Base-by-base conservation (phyloP, 108 stramenopile species). In the Thalassiosira profunda region DNA sequence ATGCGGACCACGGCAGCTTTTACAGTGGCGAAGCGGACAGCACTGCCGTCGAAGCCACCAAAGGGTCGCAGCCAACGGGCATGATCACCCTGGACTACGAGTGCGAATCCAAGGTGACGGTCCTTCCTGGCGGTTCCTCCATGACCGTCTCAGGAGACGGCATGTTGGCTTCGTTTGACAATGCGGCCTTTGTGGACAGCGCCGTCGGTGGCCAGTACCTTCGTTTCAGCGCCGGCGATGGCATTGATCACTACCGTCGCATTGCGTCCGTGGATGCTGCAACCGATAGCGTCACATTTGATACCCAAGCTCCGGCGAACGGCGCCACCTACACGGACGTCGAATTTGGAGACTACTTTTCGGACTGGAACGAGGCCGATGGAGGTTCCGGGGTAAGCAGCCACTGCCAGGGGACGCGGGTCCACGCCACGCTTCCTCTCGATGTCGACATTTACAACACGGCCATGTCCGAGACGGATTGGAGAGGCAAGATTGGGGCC, bases 51-150 rank as follows among this genome's bases (percentile, higher is more conserved):
- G 76, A 78, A 55, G 10, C 48, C 26, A 38, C 59, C 38, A 80
- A 86, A 40, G 91, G 91, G 30, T 80, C 83, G 51, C 88, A 92
- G 66, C 88, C 88, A 1, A 79, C 70, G 26, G 89, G 91, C 4
- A 71, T 67, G 48, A 79, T 90, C 41, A 67, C 82, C 54, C 70
- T 92, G 17, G 72, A 76, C 10, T 92, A 92, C 69, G 74, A 83
- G 57, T 92, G 91, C 55, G 91, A 92, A 70, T 70, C 80, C 20
- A 72, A 36, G 38, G 58, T 73, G 28, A 44, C 37, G 11, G 25
- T 9, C 4, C 60, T 84, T 36, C 40, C 46, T 10, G 18, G 34
- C 25, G 37, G 47, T 17, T 62, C 44, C 40, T 67, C 67, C 14
- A 82, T 82, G 67, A 31, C 51, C 3, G 47, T 72, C 9, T 79